Evolutionary conservation across 2,329 filamentous ascomycete genomes (phyloP).

Genomic region (Botrytis deweyae): DNA sequence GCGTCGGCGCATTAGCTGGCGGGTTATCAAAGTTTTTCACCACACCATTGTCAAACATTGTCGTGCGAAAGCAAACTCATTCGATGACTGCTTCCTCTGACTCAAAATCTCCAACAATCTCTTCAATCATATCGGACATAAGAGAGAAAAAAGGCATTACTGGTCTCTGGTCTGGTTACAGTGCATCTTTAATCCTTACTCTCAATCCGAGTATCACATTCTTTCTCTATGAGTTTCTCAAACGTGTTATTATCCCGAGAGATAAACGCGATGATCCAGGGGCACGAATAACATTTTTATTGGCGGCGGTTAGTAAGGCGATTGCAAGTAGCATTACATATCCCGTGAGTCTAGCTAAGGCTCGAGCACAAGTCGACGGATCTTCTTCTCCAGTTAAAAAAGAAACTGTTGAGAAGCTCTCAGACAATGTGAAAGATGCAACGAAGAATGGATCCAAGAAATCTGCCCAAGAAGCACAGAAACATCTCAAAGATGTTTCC

Average conservation of each 20-base stretch:
- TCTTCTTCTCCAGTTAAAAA: constrained; percentile 45
- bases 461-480: neutral
- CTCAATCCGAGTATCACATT: constrained; percentile 87
- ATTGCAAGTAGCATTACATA: constrained; percentile 76
- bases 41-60: constrained; percentile 77
- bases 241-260: constrained; percentile 56
- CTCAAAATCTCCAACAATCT: constrained; percentile 39
- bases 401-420: constrained; percentile 35
- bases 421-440: constrained; percentile 33
- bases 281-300: constrained; percentile 56
- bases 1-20: constrained; percentile 71
- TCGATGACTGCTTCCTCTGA: constrained; percentile 48
- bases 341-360: constrained; percentile 83
- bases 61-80: constrained; percentile 76
- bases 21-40: constrained; percentile 74
- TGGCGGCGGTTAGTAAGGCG: constrained; percentile 77
- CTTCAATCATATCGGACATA: constrained; percentile 64
- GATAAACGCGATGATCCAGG: constrained; percentile 53
- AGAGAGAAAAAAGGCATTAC: constrained; percentile 65
- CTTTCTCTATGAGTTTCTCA: constrained; percentile 72
- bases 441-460: constrained; percentile 38
- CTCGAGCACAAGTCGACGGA: constrained; percentile 60
- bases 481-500: constrained; percentile 24
- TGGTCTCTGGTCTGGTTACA: constrained; percentile 88
- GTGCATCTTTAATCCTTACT: constrained; percentile 74